phyloP scores from a whole-genome alignment of 2,329 filamentous ascomycete species.

The Penicillium sp. region DNA sequence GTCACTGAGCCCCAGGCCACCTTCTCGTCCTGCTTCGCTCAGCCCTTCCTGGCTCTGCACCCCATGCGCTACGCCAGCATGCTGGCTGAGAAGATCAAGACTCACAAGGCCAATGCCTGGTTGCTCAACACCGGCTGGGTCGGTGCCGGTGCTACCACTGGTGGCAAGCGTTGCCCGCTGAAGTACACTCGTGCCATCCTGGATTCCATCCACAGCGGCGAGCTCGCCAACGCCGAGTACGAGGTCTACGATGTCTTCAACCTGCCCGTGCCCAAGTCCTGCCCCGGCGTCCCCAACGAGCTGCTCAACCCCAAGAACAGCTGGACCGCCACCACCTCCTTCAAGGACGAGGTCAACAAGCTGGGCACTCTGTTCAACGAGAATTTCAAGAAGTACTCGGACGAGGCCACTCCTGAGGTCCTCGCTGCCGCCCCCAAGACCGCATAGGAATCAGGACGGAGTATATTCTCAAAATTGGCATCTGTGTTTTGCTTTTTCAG shows the following conservation, averaged over 20 bases:
- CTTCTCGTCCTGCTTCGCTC: constrained; percentile 98
- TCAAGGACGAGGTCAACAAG: constrained; percentile 83
- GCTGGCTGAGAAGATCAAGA: constrained; percentile 94
- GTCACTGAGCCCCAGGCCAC: constrained; percentile 96
- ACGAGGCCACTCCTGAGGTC: constrained; percentile 73
- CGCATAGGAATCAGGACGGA: constrained; percentile 11
- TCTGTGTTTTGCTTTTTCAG: constrained; percentile 21
- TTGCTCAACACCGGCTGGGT: constrained; percentile 98
- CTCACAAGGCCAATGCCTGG: constrained; percentile 95
- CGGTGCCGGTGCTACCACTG: constrained; percentile 81
- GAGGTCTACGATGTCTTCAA: constrained; percentile 97
- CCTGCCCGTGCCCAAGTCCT: constrained; percentile 87
- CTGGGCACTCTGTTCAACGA: constrained; percentile 83
- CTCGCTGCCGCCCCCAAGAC: constrained; percentile 49
- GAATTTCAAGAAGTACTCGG: constrained; percentile 95
- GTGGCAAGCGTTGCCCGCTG: constrained; percentile 92
- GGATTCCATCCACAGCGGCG: constrained; percentile 94
- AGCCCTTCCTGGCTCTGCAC: constrained; percentile 97
- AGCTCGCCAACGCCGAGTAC: constrained; percentile 87
- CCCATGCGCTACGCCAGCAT: constrained; percentile 99
- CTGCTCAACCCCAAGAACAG: constrained; percentile 90
- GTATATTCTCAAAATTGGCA: constrained; percentile 20
- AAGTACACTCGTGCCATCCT: constrained; percentile 99
- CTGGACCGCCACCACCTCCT: constrained; percentile 79
- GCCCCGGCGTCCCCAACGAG: constrained; percentile 81